Evolutionary conservation across 306 rosid species (phyloP).

Genomic region (Citrullus amarus): DNA sequence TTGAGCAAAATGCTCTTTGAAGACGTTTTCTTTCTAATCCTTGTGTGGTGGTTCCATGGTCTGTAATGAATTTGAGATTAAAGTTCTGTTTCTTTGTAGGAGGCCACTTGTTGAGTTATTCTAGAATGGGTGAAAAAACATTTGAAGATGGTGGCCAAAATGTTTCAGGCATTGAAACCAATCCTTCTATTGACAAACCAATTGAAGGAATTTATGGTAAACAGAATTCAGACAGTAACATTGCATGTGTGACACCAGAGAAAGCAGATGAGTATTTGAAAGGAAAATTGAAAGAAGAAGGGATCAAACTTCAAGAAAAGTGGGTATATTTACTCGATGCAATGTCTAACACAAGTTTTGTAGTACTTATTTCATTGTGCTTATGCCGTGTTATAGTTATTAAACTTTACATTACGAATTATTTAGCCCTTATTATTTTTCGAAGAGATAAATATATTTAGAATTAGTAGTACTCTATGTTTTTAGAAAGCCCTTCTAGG

Average conservation of each 20-base stretch:
- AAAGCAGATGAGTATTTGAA: constrained; percentile 28
- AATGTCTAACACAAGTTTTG: neutral
- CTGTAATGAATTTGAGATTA: too few species aligned
- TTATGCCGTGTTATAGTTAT: too few species aligned
- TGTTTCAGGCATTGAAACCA: constrained; percentile 12
- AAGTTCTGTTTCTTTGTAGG: too few species aligned
- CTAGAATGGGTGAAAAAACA: constrained; percentile 21
- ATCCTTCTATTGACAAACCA: constrained; percentile 17
- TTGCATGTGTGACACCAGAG: constrained; percentile 42
- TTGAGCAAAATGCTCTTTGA: neutral
- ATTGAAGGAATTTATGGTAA: neutral
- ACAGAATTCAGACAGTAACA: constrained; percentile 1
- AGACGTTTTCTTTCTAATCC: too few species aligned
- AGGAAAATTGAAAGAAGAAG: constrained; percentile 15
- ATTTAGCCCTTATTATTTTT: too few species aligned
- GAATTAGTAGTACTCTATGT: too few species aligned
- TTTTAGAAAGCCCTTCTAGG: too few species aligned
- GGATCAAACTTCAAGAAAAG: constrained; percentile 31
- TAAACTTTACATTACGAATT: too few species aligned
- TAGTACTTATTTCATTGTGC: neutral
- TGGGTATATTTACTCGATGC: constrained; percentile 8
- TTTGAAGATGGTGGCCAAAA: constrained; percentile 7
- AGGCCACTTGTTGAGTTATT: too few species aligned
- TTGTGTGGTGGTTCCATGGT: too few species aligned
- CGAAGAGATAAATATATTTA: too few species aligned